Evolutionary conservation across 441 rosid species (phyloP).

Genomic region (Pelargonium australe): DNA sequence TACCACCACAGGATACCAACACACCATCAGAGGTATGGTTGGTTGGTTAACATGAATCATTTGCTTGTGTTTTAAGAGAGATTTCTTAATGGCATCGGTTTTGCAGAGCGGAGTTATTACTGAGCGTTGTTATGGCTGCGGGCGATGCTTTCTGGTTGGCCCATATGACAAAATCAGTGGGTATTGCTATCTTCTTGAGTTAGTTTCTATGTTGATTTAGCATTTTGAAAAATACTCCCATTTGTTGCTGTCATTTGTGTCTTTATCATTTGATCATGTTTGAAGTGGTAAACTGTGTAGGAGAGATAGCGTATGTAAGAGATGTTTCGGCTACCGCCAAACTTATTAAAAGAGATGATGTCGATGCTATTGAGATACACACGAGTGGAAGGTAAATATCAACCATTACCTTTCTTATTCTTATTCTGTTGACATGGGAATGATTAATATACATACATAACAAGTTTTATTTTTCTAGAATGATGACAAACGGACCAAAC

Average conservation of each 20-base stretch:
- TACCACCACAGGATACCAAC: conserved; percentile 24
- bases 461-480: too few relatives aligned
- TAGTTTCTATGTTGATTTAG: too few relatives aligned
- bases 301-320: conserved; percentile 39
- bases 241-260: not conserved
- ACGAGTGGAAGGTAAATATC: conserved; percentile 46
- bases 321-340: conserved; percentile 43
- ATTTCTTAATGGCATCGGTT: not conserved
- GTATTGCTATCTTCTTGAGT: conserved; percentile 11
- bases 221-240: too few relatives aligned
- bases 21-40: conserved; percentile 21
- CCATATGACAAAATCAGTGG: conserved; percentile 55
- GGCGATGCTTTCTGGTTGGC: conserved; percentile 58
- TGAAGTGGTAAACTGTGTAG: conserved; percentile 22
- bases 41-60: conserved; percentile 1
- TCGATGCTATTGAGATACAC: conserved; percentile 61
- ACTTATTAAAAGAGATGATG: conserved; percentile 37
- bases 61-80: conserved; percentile 3
- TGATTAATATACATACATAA: not conserved
- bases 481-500: too few relatives aligned
- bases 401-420: not conserved
- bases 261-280: conserved; percentile 2
- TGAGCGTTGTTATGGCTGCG: conserved; percentile 61
- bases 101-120: conserved; percentile 47
- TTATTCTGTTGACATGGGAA: not conserved